Percentiles rank a stretch among this genome's conserved stretches.
Evolutionary conservation across 2,329 filamentous ascomycete species (phyloP).

Genomic region (Fusarium aywerte): DNA sequence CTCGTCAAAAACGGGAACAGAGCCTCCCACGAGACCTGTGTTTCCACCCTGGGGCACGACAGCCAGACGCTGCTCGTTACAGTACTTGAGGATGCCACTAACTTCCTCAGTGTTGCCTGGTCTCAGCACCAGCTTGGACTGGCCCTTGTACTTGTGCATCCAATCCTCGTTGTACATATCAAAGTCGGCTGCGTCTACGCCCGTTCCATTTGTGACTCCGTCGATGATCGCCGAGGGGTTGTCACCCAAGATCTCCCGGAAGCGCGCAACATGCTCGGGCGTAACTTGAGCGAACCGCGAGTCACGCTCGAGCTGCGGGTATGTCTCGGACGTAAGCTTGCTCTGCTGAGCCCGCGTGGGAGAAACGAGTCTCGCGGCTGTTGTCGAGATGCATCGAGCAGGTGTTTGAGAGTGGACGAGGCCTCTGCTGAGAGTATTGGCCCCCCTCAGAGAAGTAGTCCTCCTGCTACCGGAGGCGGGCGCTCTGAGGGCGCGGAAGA

Average conservation of each 20-base stretch:
- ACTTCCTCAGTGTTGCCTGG: constrained; percentile 87
- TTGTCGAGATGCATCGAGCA: constrained; percentile 47
- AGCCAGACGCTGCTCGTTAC: constrained; percentile 90
- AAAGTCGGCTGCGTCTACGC: constrained; percentile 80
- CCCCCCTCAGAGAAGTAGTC: constrained; percentile 24
- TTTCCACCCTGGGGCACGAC: constrained; percentile 98
- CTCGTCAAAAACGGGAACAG: constrained; percentile 97
- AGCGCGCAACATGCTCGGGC: constrained; percentile 81
- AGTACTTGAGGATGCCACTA: constrained; percentile 91
- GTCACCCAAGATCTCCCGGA: constrained; percentile 82
- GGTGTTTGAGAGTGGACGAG: constrained; percentile 17
- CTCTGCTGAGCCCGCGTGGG: constrained; percentile 37
- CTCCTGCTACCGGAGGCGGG: constrained; percentile 30
- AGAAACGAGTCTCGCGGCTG: constrained; percentile 46
- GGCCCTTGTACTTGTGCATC: constrained; percentile 98
- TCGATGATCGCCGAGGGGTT: constrained; percentile 82
- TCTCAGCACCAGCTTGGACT: constrained; percentile 87
- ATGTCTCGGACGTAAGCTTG: constrained; percentile 86
- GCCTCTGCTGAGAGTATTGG: constrained; percentile 11
- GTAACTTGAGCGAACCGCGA: constrained; percentile 78
- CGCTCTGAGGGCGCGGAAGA: constrained; percentile 43
- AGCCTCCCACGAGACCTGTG: constrained; percentile 93
- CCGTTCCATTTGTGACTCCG: constrained; percentile 71
- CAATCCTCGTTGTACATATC: constrained; percentile 96
- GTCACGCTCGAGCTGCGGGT: constrained; percentile 85